Conservation (phyloP, 2,329 filamentous ascomycete species). For the Pseudopithomyces chartarum region DNA sequence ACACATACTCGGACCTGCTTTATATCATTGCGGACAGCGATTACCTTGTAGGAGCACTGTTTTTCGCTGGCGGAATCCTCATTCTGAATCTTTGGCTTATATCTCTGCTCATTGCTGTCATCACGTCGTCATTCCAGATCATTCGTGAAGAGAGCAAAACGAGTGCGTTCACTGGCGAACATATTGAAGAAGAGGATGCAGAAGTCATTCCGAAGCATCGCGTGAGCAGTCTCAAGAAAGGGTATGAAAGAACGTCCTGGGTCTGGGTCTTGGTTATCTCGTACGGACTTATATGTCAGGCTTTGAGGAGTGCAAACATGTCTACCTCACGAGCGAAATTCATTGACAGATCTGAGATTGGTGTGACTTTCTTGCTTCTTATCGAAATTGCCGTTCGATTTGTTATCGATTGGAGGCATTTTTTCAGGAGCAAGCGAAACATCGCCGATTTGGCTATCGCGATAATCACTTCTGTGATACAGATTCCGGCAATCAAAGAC, state of each 20-base stretch:
- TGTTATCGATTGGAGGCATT: slow-evolving; percentile 76
- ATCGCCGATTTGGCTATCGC: slow-evolving; percentile 80
- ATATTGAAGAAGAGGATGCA: slow-evolving; percentile 51
- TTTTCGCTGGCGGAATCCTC: slow-evolving; percentile 73
- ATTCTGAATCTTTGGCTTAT: slow-evolving; percentile 96
- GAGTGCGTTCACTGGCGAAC: slow-evolving; percentile 85
- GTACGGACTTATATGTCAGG: slow-evolving; percentile 79
- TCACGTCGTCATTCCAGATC: slow-evolving; percentile 97
- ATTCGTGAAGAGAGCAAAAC: slow-evolving; percentile 95
- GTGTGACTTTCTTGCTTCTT: slow-evolving; percentile 78
- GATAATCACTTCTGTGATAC: slow-evolving; percentile 80
- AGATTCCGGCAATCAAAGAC: slow-evolving; percentile 78
- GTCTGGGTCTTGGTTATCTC: slow-evolving; percentile 83
- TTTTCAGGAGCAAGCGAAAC: slow-evolving; percentile 75
- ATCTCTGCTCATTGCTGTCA: slow-evolving; percentile 92
- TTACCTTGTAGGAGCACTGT: slow-evolving; percentile 84
- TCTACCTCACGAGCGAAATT: slow-evolving; percentile 62
- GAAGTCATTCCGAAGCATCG: slow-evolving; percentile 46
- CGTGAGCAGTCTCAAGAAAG: slow-evolving; percentile 63
- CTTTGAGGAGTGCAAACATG: slow-evolving; percentile 78
- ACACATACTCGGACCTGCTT: slow-evolving; percentile 93
- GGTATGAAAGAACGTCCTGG: slow-evolving; percentile 75
- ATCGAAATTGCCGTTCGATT: slow-evolving; percentile 84
- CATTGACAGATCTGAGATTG: slow-evolving; percentile 73
- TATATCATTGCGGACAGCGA: slow-evolving; percentile 93